Base-by-base conservation (phyloP, 257 asterid genomes). In the Capsicum pubescens region DNA sequence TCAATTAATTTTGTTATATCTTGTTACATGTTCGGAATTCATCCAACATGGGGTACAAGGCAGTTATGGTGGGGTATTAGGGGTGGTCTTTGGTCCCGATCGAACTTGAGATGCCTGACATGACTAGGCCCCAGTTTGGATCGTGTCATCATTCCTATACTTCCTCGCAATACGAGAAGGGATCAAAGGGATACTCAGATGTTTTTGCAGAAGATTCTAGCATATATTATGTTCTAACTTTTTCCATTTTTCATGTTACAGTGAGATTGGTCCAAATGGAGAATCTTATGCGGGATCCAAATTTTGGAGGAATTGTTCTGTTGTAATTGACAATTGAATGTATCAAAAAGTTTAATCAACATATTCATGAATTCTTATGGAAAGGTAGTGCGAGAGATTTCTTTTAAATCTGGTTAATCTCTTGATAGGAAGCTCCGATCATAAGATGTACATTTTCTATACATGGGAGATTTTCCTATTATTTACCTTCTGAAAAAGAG, bases 201-300 rank as follows among this genome's bases (percentile, higher is more conserved):
- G 42, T 42, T 63, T 63, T 63, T 63, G 44, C 44, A 11, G 42
- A 63, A 26, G 70, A 9, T 11, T 63, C 35, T 21, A 63, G 16
- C 70, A 63, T 14, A 63, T 63, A 21, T 8, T 63, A 26, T 63
- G 70, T 63, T 21, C 17, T 63, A 26, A 63, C 14, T 67, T 67
- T 61, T 67, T 13, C 7, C 14, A 32, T 66, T 66, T 32, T 32
- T 68, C 76, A 68, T 36, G 76, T 35, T 14, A 36, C 17, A 36
- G 15, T 68, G n/a, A 36, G 6, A 67, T 32, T 67, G 74, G 74
- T 67, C 74, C 50, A 67, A 32, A 68, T 68, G 7, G 76, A 68
- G n/a, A 68, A 36, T 68, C 52, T 14, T 14, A 36, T 35, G 14
- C 13, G 39, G 16, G 16, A 68, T 17, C 76, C 76, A 14, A 36